These are phyloP conservation scores for Schizosaccharomyces octosporus DNA, from an alignment of 805 yeast species.

Conservation along the genomic window DNA sequence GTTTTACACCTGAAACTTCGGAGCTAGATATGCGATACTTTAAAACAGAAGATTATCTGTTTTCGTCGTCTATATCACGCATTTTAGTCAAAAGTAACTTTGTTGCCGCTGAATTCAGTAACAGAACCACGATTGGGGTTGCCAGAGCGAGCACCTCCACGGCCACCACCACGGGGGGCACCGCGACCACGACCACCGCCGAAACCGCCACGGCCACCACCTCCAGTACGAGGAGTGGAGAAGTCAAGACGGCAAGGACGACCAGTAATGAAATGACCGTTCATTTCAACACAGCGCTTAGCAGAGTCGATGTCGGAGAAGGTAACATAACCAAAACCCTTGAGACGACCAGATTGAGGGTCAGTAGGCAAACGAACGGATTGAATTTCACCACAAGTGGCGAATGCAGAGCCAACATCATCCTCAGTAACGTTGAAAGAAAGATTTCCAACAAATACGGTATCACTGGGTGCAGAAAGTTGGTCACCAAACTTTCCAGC, in stretches of 20 bases:
- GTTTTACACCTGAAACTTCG: too few relatives aligned
- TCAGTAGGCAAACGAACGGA: conserved; percentile 92
- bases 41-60: too few relatives aligned
- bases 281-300: conserved; percentile 61
- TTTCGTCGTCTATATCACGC: too few relatives aligned
- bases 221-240: conserved; percentile 4
- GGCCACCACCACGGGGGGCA: conserved; percentile 12
- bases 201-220: conserved; percentile 10
- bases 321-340: conserved; percentile 97
- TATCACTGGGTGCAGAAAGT: conserved; percentile 80
- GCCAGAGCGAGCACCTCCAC: conserved; percentile 27
- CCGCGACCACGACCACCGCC: conserved; percentile 10
- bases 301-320: conserved; percentile 73
- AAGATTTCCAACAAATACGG: conserved; percentile 85
- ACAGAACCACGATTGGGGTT: background rate
- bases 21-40: too few relatives aligned
- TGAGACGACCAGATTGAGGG: conserved; percentile 95
- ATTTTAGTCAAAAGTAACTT: background rate
- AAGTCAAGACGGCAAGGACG: conserved; percentile 86
- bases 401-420: conserved; percentile 43
- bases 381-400: conserved; percentile 54
- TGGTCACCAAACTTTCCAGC: conserved; percentile 78
- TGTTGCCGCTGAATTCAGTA: background rate
- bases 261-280: conserved; percentile 73
- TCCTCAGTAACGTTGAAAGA: conserved; percentile 79